Percentiles rank a stretch among this genome's conserved stretches.
phyloP scores from a whole-genome alignment of 2,329 filamentous ascomycete genomes.

The Claviceps capensis region DNA sequence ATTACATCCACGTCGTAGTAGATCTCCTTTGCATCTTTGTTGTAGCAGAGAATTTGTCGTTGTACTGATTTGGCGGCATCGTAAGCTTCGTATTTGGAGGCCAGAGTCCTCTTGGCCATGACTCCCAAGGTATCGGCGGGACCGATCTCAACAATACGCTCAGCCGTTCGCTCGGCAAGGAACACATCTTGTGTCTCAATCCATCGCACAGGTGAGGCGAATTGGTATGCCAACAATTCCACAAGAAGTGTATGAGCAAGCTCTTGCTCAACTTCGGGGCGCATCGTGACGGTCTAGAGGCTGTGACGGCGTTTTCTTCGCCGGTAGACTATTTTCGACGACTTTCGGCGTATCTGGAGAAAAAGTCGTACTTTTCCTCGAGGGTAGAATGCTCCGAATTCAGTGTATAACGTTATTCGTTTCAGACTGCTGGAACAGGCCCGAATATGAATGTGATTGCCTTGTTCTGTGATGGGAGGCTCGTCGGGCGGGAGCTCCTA shows the following conservation, averaged over 20 bases:
- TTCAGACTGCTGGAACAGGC: not conserved
- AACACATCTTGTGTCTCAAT: constrained; percentile 99
- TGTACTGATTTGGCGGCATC: constrained; percentile 94
- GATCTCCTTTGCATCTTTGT: constrained; percentile 98
- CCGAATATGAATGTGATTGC: not conserved
- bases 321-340: not conserved
- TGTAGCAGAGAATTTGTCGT: constrained; percentile 96
- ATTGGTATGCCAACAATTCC: constrained; percentile 97
- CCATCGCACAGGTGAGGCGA: constrained; percentile 97
- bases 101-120: constrained; percentile 92
- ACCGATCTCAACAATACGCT: constrained; percentile 95
- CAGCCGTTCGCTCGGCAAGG: constrained; percentile 85
- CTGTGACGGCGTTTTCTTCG: not conserved
- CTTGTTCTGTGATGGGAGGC: constrained; percentile 1
- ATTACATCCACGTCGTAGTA: constrained; percentile 97
- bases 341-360: not conserved
- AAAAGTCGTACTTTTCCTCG: not conserved
- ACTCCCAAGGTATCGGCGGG: constrained; percentile 92
- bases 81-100: constrained; percentile 96
- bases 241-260: constrained; percentile 96
- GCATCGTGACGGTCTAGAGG: constrained; percentile 49
- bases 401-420: not conserved
- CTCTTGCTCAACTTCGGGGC: constrained; percentile 98
- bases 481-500: constrained; percentile 9
- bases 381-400: not conserved